A percentile compares a stretch with the other conserved stretches of the same genome.
phyloP scores from a whole-genome alignment of 164 flowering plant genomes.

The Platanus orientalis region DNA sequence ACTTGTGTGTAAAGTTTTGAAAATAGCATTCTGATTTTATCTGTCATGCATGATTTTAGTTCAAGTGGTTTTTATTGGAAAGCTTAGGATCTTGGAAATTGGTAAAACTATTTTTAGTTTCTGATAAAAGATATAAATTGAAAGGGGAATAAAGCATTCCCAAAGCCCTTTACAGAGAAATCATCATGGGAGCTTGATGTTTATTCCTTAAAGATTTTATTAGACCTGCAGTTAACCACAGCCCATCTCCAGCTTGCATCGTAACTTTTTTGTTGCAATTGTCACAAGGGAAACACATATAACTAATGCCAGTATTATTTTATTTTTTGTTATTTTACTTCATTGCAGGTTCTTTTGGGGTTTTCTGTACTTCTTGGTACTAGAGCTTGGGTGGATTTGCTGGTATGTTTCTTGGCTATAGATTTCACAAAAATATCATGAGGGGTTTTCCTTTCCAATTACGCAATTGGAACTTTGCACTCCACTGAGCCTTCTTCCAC shows the following conservation, averaged over 20 bases:
- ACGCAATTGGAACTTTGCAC: no score
- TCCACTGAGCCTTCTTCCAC: no score
- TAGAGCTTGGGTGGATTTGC: slow-evolving; percentile 97
- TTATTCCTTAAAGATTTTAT: no score
- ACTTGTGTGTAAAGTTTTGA: neutral
- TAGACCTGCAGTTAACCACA: neutral
- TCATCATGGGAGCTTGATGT: no score
- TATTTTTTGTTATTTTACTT: no score
- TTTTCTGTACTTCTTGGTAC: slow-evolving; percentile 95
- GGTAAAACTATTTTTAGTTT: neutral
- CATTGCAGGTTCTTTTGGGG: slow-evolving; percentile 89
- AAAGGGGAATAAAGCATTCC: no score
- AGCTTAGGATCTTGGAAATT: neutral
- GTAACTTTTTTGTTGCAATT: neutral
- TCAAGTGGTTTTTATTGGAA: neutral
- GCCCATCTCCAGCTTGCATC: neutral
- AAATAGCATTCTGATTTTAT: neutral
- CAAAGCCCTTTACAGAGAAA: no score
- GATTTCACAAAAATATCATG: no score
- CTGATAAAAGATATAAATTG: neutral
- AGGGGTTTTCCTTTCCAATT: no score
- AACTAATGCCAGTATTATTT: neutral
- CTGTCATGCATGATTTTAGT: neutral
- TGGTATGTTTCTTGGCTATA: slow-evolving; percentile 50
- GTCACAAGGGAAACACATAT: neutral